Evolutionary conservation across 495 filamentous ascomycete genomes (phyloP).

Genomic region (Daldinia concentrica): DNA sequence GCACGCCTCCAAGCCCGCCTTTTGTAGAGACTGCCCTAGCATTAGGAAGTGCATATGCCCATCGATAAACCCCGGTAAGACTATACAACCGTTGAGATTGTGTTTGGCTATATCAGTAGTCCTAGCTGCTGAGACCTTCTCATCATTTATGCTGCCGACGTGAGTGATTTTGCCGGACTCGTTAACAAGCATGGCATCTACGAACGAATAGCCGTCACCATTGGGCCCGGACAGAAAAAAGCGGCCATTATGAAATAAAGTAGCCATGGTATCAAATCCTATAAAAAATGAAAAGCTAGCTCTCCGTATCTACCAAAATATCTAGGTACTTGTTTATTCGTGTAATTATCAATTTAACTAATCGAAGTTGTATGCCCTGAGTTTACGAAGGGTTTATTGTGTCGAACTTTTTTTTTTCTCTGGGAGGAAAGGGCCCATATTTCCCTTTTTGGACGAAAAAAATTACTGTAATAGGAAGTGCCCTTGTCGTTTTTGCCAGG

Average conservation of each 20-base stretch:
- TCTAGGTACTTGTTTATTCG: neutral
- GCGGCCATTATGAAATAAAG: slow-evolving; percentile 57
- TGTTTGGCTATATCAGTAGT: slow-evolving; percentile 45
- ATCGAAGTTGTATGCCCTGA: slow-evolving; percentile 14
- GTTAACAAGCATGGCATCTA: slow-evolving; percentile 47
- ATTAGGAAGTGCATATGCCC: slow-evolving; percentile 71
- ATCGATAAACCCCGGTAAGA: slow-evolving; percentile 72
- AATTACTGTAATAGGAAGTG: no score
- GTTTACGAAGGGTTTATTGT: no score
- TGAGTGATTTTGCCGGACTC: slow-evolving; percentile 46
- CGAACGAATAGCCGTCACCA: slow-evolving; percentile 38
- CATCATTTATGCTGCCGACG: slow-evolving; percentile 55
- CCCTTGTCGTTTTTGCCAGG: no score
- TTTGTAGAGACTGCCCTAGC: slow-evolving; percentile 66
- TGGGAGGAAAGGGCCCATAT: no score
- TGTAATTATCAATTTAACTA: neutral
- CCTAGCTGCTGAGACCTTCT: slow-evolving; percentile 45
- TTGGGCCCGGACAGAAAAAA: slow-evolving; percentile 50
- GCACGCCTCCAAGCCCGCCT: slow-evolving; percentile 64
- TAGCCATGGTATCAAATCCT: slow-evolving; percentile 43
- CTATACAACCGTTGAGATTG: slow-evolving; percentile 59
- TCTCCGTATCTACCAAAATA: neutral
- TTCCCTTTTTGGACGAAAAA: no score
- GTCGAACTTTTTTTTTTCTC: no score
- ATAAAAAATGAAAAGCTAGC: neutral